These are phyloP conservation scores for Monosporascus sp. DNA, from an alignment of 2,329 filamentous ascomycete genomes.

Conservation along the genomic window DNA sequence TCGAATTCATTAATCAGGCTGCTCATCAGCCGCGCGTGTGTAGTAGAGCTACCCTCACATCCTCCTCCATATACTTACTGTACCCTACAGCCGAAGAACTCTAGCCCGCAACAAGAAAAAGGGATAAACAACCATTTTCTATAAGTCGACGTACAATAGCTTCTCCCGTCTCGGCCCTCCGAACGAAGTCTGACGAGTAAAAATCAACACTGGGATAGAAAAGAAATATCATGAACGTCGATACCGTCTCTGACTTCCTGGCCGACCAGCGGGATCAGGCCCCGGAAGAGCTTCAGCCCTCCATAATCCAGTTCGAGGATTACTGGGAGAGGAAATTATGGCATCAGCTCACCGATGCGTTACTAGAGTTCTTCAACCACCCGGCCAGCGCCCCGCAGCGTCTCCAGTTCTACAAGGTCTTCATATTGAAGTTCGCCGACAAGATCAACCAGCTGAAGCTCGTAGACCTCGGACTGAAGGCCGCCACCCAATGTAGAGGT, in stretches of 20 bases:
- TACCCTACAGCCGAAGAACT: no score
- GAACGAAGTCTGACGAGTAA: neutral
- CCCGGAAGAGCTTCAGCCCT: slow-evolving; percentile 79
- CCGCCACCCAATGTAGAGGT: slow-evolving; percentile 81
- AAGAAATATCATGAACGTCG: slow-evolving; percentile 65
- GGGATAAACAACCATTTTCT: no score
- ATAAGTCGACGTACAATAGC: no score
- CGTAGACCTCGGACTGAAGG: slow-evolving; percentile 81
- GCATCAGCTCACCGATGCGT: slow-evolving; percentile 92
- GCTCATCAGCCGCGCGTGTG: slow-evolving; percentile 36
- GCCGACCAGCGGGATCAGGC: slow-evolving; percentile 82
- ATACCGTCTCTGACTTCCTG: slow-evolving; percentile 88
- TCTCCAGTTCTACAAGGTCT: slow-evolving; percentile 86
- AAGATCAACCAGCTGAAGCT: slow-evolving; percentile 99
- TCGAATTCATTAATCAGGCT: slow-evolving; percentile 26
- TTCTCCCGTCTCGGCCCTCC: neutral
- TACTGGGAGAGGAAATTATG: slow-evolving; percentile 98
- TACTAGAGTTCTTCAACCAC: slow-evolving; percentile 83
- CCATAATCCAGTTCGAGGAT: slow-evolving; percentile 89
- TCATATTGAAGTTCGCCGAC: slow-evolving; percentile 92
- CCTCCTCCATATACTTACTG: no score
- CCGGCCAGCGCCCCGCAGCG: slow-evolving; percentile 77
- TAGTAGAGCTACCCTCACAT: no score
- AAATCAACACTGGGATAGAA: neutral
- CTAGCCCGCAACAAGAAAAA: no score